Evolutionary conservation across 768 basidiomycete genomes (phyloP).

Genomic region (Trametes maxima): DNA sequence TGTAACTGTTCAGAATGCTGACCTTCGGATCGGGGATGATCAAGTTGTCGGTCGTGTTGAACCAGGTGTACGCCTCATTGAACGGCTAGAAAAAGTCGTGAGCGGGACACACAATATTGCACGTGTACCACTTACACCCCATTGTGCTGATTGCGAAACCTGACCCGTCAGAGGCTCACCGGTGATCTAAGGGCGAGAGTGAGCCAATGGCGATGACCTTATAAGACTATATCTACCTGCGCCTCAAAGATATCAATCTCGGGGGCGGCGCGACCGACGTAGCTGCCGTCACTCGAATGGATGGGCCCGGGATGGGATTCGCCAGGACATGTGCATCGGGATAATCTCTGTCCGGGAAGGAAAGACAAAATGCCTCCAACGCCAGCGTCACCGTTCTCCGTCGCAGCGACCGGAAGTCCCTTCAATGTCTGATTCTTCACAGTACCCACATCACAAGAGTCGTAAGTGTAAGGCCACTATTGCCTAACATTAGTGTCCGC

Average conservation of each 20-base stretch:
- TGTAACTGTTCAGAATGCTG: constrained; percentile 64
- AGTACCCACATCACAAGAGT: constrained; percentile 70
- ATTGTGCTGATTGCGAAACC: constrained; percentile 87
- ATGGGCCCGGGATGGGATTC: constrained; percentile 86
- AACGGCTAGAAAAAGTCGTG: constrained; percentile 55
- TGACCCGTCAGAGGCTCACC: constrained; percentile 54
- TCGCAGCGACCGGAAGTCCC: constrained; percentile 64
- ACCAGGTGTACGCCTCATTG: constrained; percentile 72
- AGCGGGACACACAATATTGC: neutral
- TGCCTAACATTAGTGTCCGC: neutral
- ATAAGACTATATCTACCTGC: constrained; percentile 51
- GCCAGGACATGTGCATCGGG: constrained; percentile 82
- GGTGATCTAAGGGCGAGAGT: constrained; percentile 21
- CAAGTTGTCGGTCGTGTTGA: constrained; percentile 62
- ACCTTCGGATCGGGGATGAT: constrained; percentile 54
- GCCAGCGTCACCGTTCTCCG: constrained; percentile 54
- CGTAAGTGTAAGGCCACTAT: constrained; percentile 84
- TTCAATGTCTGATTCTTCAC: constrained; percentile 72
- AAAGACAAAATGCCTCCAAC: constrained; percentile 56
- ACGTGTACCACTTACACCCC: constrained; percentile 55
- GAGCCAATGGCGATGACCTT: neutral
- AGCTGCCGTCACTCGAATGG: constrained; percentile 64
- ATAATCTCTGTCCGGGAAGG: constrained; percentile 82
- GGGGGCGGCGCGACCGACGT: constrained; percentile 80
- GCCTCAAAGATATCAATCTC: constrained; percentile 94